Conservation (phyloP, 106 monocot genomes). For the Dactylorhiza incarnata region DNA sequence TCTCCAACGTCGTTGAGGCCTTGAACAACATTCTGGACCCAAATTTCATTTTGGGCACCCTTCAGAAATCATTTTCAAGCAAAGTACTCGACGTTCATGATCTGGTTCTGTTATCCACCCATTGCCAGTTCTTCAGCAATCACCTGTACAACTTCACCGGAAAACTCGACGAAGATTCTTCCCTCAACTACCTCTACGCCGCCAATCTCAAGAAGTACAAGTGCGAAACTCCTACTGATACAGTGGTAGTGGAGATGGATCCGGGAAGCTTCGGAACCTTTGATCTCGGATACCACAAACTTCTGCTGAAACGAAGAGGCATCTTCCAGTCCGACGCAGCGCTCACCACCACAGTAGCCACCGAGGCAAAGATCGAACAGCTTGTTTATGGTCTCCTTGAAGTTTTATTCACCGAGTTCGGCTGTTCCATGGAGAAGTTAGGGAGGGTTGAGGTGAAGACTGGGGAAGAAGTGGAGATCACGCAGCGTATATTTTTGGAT, state of each 20-base stretch:
- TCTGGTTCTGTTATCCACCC: slow-evolving; percentile 34
- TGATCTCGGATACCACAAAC: slow-evolving; percentile 68
- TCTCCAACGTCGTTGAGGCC: slow-evolving; percentile 14
- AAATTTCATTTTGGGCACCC: slow-evolving; percentile 11
- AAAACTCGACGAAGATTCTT: slow-evolving; percentile 54
- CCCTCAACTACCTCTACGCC: slow-evolving; percentile 39
- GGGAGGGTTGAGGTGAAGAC: slow-evolving; percentile 45
- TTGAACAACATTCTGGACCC: slow-evolving; percentile 26
- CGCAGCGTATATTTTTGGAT: no score
- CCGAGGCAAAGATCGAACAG: slow-evolving; percentile 23
- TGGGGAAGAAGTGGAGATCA: slow-evolving; percentile 58
- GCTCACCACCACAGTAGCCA: slow-evolving; percentile 29
- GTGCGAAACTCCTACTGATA: slow-evolving; percentile 41
- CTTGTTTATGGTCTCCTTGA: slow-evolving; percentile 17
- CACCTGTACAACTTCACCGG: slow-evolving; percentile 69
- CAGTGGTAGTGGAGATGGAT: slow-evolving; percentile 64
- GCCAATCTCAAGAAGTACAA: slow-evolving; percentile 40
- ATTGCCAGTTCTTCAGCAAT: slow-evolving; percentile 50
- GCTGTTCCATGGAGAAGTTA: slow-evolving; percentile 69
- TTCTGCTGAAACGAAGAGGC: slow-evolving; percentile 52
- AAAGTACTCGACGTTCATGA: slow-evolving; percentile 24
- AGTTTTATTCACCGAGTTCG: slow-evolving; percentile 59
- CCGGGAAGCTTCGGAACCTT: slow-evolving; percentile 67
- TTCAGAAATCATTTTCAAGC: slow-evolving; percentile 17
- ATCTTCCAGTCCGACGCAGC: slow-evolving; percentile 76